Evolutionary conservation across 2,329 filamentous ascomycete genomes (phyloP).

Genomic region (Fusarium sp.): DNA sequence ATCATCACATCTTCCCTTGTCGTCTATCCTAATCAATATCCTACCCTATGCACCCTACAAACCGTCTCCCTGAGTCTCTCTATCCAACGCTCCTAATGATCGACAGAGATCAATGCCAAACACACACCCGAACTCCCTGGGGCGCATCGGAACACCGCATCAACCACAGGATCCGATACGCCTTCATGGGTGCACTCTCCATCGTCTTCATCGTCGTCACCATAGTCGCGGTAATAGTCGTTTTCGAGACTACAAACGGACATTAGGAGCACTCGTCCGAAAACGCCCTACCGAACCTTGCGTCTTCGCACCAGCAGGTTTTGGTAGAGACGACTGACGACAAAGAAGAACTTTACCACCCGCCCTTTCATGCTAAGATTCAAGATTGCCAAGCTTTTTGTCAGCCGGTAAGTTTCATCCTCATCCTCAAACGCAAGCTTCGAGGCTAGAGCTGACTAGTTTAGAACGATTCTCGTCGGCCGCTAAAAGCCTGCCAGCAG

Average conservation of each 20-base stretch:
- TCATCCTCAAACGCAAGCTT: background rate
- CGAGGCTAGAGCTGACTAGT: conserved; percentile 1
- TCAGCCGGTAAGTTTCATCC: conserved; percentile 23
- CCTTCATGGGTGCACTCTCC: conserved; percentile 44
- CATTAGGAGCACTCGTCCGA: conserved; percentile 14
- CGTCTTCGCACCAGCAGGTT: background rate
- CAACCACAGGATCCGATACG: conserved; percentile 45
- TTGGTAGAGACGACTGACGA: background rate
- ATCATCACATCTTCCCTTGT: background rate
- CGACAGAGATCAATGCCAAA: conserved; percentile 45
- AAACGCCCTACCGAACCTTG: background rate
- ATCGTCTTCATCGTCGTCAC: conserved; percentile 40
- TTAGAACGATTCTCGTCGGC: conserved; percentile 29
- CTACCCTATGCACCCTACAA: background rate
- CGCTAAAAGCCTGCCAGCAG: conserved; percentile 13
- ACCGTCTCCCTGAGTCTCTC: background rate
- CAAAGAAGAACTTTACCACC: conserved; percentile 4
- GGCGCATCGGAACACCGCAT: conserved; percentile 42
- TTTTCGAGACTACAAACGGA: conserved; percentile 16
- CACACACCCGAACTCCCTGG: conserved; percentile 50
- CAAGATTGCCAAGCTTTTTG: conserved; percentile 29
- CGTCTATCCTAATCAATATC: background rate
- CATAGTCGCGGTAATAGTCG: conserved; percentile 37
- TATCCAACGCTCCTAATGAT: conserved; percentile 30
- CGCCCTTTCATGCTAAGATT: conserved; percentile 5